phyloP scores from a whole-genome alignment of 192 early-diverging fungal genomes.

The Thoreauomyces humboldtii region DNA sequence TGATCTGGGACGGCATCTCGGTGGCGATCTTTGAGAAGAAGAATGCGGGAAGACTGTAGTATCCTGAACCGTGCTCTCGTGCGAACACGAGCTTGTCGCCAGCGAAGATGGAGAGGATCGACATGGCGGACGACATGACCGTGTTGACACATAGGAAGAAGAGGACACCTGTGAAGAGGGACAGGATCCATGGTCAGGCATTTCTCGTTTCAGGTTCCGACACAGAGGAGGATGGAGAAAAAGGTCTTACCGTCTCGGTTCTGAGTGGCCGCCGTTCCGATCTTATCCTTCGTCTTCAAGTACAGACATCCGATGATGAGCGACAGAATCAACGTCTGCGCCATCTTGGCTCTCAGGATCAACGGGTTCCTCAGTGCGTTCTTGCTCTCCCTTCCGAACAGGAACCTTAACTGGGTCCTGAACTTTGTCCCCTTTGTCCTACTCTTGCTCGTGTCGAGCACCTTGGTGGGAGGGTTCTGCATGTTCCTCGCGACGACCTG shows the following conservation, averaged over 20 bases:
- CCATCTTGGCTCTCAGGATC: constrained; percentile 42
- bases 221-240: not conserved
- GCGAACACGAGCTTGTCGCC: constrained; percentile 53
- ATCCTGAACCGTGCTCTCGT: constrained; percentile 55
- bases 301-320: constrained; percentile 56
- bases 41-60: constrained; percentile 55
- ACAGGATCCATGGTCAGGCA: no score
- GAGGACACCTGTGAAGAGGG: constrained; percentile 3
- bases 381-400: constrained; percentile 39
- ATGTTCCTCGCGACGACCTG: constrained; percentile 19
- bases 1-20: constrained; percentile 53
- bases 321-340: constrained; percentile 45
- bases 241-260: constrained; percentile 56
- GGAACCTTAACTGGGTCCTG: constrained; percentile 38
- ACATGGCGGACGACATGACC: constrained; percentile 44
- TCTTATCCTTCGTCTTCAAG: constrained; percentile 42
- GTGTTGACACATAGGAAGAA: constrained; percentile 42
- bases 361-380: constrained; percentile 54
- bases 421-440: constrained; percentile 3
- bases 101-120: constrained; percentile 49
- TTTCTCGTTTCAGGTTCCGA: no score
- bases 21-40: constrained; percentile 56
- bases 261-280: constrained; percentile 37
- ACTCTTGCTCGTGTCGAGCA: not conserved
- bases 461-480: not conserved